These are phyloP conservation scores for Rhododendron molle DNA, from an alignment of 148 eudicot species.

Conservation along the genomic window DNA sequence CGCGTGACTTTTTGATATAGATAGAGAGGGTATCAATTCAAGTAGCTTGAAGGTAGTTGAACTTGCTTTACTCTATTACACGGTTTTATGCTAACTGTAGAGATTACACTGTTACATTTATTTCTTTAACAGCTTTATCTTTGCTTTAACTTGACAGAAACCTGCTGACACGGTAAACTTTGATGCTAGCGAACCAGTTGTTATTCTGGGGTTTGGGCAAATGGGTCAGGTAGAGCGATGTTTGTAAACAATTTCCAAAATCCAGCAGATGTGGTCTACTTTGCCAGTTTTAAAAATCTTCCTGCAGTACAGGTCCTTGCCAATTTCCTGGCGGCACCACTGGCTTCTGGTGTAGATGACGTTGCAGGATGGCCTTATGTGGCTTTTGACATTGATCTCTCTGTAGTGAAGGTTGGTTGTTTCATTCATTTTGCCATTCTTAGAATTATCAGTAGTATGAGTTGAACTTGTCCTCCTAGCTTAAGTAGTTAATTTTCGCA, in stretches of 20 bases:
- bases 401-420: conserved; percentile 74
- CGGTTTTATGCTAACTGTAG: conserved; percentile 1
- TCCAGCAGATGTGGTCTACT: neutral
- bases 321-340: conserved; percentile 78
- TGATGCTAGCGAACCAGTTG: conserved; percentile 82
- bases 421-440: neutral
- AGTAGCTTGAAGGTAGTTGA: neutral
- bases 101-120: neutral
- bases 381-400: conserved; percentile 87
- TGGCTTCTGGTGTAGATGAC: conserved; percentile 66
- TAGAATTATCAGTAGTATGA: neutral
- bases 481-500: neutral
- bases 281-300: neutral
- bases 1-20: neutral
- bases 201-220: conserved; percentile 94
- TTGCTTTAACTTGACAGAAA: conserved; percentile 41
- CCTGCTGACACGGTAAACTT: conserved; percentile 47
- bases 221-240: conserved; percentile 76
- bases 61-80: neutral
- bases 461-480: neutral
- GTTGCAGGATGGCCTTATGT: conserved; percentile 78
- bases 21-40: neutral
- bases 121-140: neutral
- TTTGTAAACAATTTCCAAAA: neutral
- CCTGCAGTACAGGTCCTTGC: conserved; percentile 70